Conservation (phyloP, 106 monocot species). For the Alisma plantagoaquatica region DNA sequence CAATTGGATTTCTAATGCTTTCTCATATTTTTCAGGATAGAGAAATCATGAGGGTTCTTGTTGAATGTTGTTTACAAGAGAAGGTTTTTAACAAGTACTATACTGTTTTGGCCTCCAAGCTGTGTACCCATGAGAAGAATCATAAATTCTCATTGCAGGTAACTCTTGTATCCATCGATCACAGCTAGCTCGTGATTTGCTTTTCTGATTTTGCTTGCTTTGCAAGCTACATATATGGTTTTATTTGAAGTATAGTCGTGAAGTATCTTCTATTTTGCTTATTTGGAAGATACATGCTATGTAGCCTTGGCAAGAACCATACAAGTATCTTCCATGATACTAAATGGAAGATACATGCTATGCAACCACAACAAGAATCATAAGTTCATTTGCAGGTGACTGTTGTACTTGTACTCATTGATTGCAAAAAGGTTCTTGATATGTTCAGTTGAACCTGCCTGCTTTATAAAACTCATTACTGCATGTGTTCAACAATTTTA, state of each 20-base stretch:
- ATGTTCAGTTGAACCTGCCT: too few species aligned
- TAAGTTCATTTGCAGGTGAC: too few species aligned
- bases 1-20: background rate
- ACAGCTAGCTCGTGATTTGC: background rate
- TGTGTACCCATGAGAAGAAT: slow-evolving; percentile 88
- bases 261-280: background rate
- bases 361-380: too few species aligned
- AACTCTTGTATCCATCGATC: background rate
- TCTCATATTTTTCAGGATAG: slow-evolving; percentile 42
- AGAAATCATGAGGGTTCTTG: slow-evolving; percentile 89
- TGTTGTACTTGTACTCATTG: too few species aligned
- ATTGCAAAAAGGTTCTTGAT: too few species aligned
- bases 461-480: too few species aligned
- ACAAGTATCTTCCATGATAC: too few species aligned
- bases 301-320: too few species aligned
- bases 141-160: slow-evolving; percentile 97
- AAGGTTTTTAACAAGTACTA: slow-evolving; percentile 92
- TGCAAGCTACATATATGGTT: background rate
- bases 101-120: slow-evolving; percentile 76
- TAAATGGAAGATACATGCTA: too few species aligned
- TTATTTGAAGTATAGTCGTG: background rate
- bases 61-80: slow-evolving; percentile 94
- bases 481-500: too few species aligned
- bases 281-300: too few species aligned
- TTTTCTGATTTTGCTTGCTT: background rate